Evolutionary conservation across 441 rosid species (phyloP).

Genomic region (Gossypium gossypioides): DNA sequence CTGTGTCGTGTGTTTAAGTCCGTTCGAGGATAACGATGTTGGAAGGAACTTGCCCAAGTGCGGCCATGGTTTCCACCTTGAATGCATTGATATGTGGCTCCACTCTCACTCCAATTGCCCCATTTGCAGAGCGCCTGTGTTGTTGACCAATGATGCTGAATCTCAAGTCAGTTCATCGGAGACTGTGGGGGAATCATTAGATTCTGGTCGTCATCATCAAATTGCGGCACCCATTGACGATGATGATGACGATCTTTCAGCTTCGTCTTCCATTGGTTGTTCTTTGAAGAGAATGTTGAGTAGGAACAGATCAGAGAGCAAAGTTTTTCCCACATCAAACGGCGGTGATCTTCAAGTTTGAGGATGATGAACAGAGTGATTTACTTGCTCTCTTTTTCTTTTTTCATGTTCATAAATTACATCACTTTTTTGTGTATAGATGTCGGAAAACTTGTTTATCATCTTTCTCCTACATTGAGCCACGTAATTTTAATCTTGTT

Average conservation of each 20-base stretch:
- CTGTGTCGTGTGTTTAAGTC: slow-evolving; percentile 59
- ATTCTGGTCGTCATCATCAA: slow-evolving; percentile 18
- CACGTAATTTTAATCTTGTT: neutral
- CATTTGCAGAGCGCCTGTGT: slow-evolving; percentile 49
- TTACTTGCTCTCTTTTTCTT: too few relatives aligned
- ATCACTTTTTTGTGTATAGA: neutral
- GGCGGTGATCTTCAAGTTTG: slow-evolving; percentile 11
- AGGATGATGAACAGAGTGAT: neutral
- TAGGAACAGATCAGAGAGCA: slow-evolving; percentile 50
- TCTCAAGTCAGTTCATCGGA: slow-evolving; percentile 16
- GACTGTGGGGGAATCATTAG: slow-evolving; percentile 4
- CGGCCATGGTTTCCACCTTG: slow-evolving; percentile 59
- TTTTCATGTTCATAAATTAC: neutral
- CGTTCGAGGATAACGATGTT: slow-evolving; percentile 50
- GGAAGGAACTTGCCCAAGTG: slow-evolving; percentile 52
- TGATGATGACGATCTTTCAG: neutral
- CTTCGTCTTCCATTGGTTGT: slow-evolving; percentile 23
- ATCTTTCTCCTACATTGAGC: neutral
- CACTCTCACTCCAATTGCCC: slow-evolving; percentile 59
- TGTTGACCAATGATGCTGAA: slow-evolving; percentile 17
- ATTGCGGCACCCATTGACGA: slow-evolving; percentile 12
- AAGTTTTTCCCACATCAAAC: slow-evolving; percentile 32
- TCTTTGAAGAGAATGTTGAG: slow-evolving; percentile 71
- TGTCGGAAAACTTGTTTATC: neutral
- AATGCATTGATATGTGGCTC: slow-evolving; percentile 80